Conservation (phyloP, 192 early-diverging fungal genomes). For the Coemansia sp. region DNA sequence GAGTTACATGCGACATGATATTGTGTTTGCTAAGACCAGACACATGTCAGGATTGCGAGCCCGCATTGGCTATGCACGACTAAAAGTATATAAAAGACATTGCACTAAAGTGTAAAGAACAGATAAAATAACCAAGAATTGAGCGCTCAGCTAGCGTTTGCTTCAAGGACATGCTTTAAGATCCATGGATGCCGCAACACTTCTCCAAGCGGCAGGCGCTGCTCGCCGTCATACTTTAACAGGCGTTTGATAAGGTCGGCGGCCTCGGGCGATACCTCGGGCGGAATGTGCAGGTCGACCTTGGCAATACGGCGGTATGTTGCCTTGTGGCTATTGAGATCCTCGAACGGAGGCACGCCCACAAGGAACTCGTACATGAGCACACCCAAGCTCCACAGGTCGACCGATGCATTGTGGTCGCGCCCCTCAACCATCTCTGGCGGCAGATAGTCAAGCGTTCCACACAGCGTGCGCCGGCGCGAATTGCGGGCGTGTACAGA, state of each 20-base stretch:
- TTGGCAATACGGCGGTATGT: constrained; percentile 83
- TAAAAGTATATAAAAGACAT: not conserved
- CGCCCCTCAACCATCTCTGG: constrained; percentile 94
- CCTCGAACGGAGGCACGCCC: constrained; percentile 92
- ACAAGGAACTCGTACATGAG: constrained; percentile 91
- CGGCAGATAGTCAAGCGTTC: constrained; percentile 93
- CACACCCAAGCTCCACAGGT: constrained; percentile 92
- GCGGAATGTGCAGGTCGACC: constrained; percentile 82
- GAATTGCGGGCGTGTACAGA: constrained; percentile 80
- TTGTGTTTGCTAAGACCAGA: not conserved
- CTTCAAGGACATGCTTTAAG: constrained; percentile 32
- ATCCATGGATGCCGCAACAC: constrained; percentile 82
- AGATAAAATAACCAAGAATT: not conserved
- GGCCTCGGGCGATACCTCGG: constrained; percentile 74
- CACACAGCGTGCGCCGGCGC: constrained; percentile 86
- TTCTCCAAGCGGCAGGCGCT: constrained; percentile 69
- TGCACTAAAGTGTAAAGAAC: not conserved
- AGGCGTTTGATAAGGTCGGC: constrained; percentile 81
- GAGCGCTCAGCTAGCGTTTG: not conserved
- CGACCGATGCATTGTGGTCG: constrained; percentile 76
- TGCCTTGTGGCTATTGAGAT: constrained; percentile 59
- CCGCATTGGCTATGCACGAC: not conserved
- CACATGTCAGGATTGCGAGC: too few relatives aligned
- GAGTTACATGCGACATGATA: not conserved
- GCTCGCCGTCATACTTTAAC: constrained; percentile 66